These are phyloP conservation scores for Fusarium gaditjirri DNA, from an alignment of 2,329 filamentous ascomycete genomes.

Conservation along the genomic window DNA sequence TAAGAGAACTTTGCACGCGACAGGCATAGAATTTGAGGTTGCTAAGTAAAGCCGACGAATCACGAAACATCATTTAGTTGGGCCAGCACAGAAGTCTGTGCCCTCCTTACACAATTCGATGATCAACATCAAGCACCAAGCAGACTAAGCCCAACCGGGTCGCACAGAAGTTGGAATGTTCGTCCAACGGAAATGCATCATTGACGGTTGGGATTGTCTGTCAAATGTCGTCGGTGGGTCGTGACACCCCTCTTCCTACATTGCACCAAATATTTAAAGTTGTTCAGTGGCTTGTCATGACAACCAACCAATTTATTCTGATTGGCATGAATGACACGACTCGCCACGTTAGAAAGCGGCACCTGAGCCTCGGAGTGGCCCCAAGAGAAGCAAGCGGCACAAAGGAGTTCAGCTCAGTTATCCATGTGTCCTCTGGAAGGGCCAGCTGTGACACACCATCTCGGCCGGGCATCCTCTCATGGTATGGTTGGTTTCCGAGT, in stretches of 20 bases:
- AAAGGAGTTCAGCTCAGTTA: conserved; percentile 14
- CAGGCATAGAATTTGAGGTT: not conserved
- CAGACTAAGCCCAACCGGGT: conserved; percentile 22
- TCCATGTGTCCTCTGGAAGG: conserved; percentile 15
- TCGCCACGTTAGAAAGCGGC: conserved; percentile 22
- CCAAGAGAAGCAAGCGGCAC: not conserved
- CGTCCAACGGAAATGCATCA: conserved; percentile 13
- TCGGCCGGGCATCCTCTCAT: conserved; percentile 30
- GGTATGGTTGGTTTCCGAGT: conserved; percentile 32
- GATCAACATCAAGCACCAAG: conserved; percentile 24
- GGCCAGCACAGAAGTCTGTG: conserved; percentile 1
- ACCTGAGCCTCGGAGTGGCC: conserved; percentile 27
- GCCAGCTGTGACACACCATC: conserved; percentile 34
- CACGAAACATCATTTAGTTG: conserved; percentile 2
- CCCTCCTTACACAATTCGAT: not conserved
- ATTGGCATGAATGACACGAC: conserved; percentile 4
- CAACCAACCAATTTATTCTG: conserved; percentile 23
- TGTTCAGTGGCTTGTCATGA: conserved; percentile 25
- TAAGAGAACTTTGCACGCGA: conserved; percentile 18
- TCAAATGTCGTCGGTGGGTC: not conserved
- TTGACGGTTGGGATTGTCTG: conserved; percentile 4
- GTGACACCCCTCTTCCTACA: not conserved
- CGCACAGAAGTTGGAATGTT: conserved; percentile 8
- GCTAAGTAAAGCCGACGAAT: conserved; percentile 26
- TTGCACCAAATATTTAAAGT: conserved; percentile 29